A percentile compares a stretch with the other conserved stretches of the same genome.
phyloP scores from a whole-genome alignment of 2,329 filamentous ascomycete species.

The Pseudogymnoascus sp. region DNA sequence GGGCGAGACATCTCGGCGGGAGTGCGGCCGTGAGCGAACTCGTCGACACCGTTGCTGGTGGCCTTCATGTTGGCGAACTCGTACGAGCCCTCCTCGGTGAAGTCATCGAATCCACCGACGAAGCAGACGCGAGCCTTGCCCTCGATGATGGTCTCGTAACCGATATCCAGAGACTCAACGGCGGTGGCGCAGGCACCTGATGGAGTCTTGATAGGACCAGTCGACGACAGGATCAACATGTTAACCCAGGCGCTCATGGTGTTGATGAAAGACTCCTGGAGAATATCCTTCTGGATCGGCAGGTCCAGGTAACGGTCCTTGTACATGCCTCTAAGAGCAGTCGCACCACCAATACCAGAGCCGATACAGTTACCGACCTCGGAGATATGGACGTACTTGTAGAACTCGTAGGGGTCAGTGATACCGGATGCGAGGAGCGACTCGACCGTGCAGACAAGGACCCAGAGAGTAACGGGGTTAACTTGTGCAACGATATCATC shows the following conservation, averaged over 20 bases:
- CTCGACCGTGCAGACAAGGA: slow-evolving; percentile 89
- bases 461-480: slow-evolving; percentile 90
- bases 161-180: slow-evolving; percentile 94
- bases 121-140: slow-evolving; percentile 97
- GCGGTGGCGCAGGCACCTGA: slow-evolving; percentile 96
- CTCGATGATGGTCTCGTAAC: slow-evolving; percentile 96
- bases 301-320: slow-evolving; percentile 95
- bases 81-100: slow-evolving; percentile 97
- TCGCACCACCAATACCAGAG: slow-evolving; percentile 94
- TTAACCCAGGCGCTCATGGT: slow-evolving; percentile 99
- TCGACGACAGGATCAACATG: slow-evolving; percentile 95
- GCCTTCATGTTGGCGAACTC: slow-evolving; percentile 99
- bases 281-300: slow-evolving; percentile 95
- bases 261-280: slow-evolving; percentile 99
- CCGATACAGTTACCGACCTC: slow-evolving; percentile 97
- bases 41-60: slow-evolving; percentile 94
- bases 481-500: slow-evolving; percentile 98
- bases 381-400: slow-evolving; percentile 97
- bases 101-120: slow-evolving; percentile 98
- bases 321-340: slow-evolving; percentile 93
- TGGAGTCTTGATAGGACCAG: slow-evolving; percentile 95
- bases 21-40: slow-evolving; percentile 90
- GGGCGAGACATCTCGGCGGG: slow-evolving; percentile 97
- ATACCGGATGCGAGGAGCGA: slow-evolving; percentile 87
- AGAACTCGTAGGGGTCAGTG: slow-evolving; percentile 98